Percentiles rank a stretch among this genome's conserved stretches.
These are phyloP conservation scores for Apiospora malaysiana DNA, from an alignment of 2,329 filamentous ascomycete genomes.

Conservation along the genomic window DNA sequence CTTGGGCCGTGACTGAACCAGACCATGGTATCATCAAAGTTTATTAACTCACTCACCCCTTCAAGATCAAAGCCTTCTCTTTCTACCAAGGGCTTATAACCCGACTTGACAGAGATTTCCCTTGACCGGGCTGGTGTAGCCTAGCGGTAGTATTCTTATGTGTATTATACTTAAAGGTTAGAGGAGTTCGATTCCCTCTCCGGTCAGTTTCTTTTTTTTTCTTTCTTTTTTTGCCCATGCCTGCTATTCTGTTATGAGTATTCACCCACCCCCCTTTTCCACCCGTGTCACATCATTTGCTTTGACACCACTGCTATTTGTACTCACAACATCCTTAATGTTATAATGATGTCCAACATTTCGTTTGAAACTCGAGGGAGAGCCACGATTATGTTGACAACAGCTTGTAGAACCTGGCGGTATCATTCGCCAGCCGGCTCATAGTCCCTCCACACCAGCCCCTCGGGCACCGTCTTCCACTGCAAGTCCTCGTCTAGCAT, in stretches of 20 bases:
- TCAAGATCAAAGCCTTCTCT: not conserved
- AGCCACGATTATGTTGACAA: not conserved
- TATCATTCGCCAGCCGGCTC: not conserved
- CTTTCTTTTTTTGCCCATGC: not conserved
- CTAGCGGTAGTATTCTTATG: not conserved
- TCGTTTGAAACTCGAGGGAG: not conserved
- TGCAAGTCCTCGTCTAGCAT: constrained; percentile 35
- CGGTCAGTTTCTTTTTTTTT: not conserved
- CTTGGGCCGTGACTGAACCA: not conserved
- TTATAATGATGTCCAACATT: no score
- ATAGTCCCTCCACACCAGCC: constrained; percentile 23
- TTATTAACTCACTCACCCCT: not conserved
- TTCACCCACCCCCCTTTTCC: not conserved
- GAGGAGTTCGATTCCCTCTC: constrained; percentile 7
- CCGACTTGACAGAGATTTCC: not conserved
- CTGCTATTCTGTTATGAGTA: no score
- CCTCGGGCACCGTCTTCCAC: constrained; percentile 36
- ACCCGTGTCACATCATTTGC: not conserved
- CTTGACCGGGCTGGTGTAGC: constrained; percentile 1
- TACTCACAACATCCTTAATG: no score
- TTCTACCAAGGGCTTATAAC: not conserved
- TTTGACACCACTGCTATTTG: not conserved
- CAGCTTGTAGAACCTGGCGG: not conserved
- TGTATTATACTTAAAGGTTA: not conserved
- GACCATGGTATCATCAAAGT: not conserved